A percentile compares a stretch with the other conserved stretches of the same genome.
Evolutionary conservation across 2,329 filamentous ascomycete species (phyloP).

Genomic region (Blastomyces gilchristii): DNA sequence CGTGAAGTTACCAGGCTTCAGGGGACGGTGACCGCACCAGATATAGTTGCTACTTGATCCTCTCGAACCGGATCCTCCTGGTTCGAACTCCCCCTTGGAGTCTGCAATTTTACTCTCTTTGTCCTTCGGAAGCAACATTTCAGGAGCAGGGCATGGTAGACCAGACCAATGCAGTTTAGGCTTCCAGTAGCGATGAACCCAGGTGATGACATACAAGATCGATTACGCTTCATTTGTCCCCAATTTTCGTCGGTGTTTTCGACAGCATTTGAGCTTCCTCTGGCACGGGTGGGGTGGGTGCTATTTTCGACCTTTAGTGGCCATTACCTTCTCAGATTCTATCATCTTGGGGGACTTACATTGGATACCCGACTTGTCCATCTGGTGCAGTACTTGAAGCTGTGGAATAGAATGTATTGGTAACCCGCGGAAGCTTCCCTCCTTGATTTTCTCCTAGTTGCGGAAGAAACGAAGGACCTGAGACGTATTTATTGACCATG

Average conservation of each 20-base stretch:
- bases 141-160: neutral
- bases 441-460: conserved; percentile 2
- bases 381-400: neutral
- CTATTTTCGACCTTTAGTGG: neutral
- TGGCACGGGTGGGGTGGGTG: neutral
- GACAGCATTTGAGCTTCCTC: neutral
- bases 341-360: neutral
- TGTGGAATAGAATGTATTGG: conserved; percentile 1
- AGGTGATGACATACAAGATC: neutral
- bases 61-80: neutral
- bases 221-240: neutral
- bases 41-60: neutral
- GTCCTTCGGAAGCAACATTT: neutral
- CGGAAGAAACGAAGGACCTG: conserved; percentile 1
- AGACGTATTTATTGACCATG: neutral
- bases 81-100: neutral
- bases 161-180: neutral
- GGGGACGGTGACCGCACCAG: neutral
- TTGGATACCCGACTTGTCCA: neutral
- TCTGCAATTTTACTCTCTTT: neutral
- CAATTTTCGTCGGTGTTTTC: conserved; percentile 1
- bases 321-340: neutral
- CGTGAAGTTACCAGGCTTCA: neutral
- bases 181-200: neutral
- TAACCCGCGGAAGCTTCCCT: conserved; percentile 3